Conservation (phyloP, 2,329 filamentous ascomycete species). For the Ascochyta viciae-villosae region DNA sequence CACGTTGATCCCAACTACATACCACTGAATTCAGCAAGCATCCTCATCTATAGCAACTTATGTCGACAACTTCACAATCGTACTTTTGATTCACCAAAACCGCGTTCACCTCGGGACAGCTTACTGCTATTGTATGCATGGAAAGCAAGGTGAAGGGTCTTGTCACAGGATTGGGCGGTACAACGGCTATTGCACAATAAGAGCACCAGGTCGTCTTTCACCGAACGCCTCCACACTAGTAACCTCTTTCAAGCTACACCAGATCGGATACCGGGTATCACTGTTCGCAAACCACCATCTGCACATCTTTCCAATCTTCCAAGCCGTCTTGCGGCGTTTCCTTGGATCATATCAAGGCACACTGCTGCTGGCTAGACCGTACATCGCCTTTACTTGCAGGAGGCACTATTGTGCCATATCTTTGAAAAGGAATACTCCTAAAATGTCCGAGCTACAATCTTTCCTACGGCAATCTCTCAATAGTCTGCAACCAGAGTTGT, state of each 20-base stretch:
- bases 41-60: neutral
- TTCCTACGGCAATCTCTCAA: neutral
- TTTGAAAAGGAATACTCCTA: no score
- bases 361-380: neutral
- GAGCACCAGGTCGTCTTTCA: neutral
- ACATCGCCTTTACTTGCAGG: neutral
- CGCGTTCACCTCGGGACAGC: neutral
- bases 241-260: neutral
- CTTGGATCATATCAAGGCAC: neutral
- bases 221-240: neutral
- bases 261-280: neutral
- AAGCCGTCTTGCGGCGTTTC: neutral
- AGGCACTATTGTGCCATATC: neutral
- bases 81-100: neutral
- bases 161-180: neutral
- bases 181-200: neutral
- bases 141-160: slow-evolving; percentile 3
- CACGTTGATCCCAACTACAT: slow-evolving; percentile 8
- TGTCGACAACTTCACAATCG: neutral
- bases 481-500: neutral
- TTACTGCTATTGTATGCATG: neutral
- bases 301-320: no score
- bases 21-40: slow-evolving; percentile 13
- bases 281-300: neutral
- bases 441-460: neutral